Percentiles rank a stretch among this genome's conserved stretches.
These are phyloP conservation scores for Fusarium robinianum DNA, from an alignment of 2,329 filamentous ascomycete species.

Conservation along the genomic window DNA sequence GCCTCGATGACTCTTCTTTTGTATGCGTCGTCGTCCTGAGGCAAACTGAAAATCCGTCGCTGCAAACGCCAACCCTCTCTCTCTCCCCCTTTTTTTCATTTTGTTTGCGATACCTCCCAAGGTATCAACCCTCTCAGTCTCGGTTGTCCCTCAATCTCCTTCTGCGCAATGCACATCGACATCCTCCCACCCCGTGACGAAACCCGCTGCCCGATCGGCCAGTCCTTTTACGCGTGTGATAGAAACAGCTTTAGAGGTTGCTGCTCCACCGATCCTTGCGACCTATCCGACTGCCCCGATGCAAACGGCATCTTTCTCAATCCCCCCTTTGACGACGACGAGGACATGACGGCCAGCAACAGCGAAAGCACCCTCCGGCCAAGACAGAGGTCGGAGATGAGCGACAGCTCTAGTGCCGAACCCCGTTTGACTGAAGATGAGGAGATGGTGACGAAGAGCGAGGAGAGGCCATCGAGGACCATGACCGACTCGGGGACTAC, in stretches of 20 bases:
- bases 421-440: conserved; percentile 4
- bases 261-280: conserved; percentile 52
- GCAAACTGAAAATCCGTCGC: neutral
- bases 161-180: conserved; percentile 17
- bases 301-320: too few species aligned
- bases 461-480: conserved; percentile 17
- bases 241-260: conserved; percentile 49
- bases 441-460: neutral
- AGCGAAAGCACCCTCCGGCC: neutral
- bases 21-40: conserved; percentile 7
- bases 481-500: conserved; percentile 46
- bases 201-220: conserved; percentile 37
- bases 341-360: conserved; percentile 4
- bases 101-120: too few species aligned
- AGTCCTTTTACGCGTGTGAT: conserved; percentile 46
- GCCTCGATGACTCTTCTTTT: too few species aligned
- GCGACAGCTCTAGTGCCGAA: too few species aligned
- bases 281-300: conserved; percentile 38
- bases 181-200: conserved; percentile 9
- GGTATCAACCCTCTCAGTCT: neutral
- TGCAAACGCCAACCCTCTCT: neutral
- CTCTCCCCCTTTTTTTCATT: neutral
- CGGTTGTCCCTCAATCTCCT: neutral
- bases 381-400: conserved; percentile 6
- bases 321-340: too few species aligned